Base-by-base conservation (phyloP, 2,329 filamentous ascomycete species). In the Pestalotiopsis sp. region DNA sequence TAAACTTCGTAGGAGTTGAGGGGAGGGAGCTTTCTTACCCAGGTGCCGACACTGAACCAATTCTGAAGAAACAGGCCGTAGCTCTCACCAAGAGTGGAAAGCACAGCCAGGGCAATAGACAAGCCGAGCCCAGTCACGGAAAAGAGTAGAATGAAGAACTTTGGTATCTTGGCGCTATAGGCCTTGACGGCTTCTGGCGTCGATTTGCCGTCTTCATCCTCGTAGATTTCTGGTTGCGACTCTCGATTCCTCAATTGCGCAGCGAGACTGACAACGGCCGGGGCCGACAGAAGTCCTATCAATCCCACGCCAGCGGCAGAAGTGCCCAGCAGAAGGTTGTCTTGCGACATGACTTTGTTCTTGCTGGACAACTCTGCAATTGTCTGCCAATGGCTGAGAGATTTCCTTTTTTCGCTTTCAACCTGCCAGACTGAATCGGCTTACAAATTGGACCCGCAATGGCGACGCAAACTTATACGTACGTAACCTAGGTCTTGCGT, bases 131-230 rank as follows among this genome's bases (percentile, higher is more conserved):
- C 91, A 49, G 83, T 69, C 13, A 83, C 68, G 0, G 89, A 86
- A n/a, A 88, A 83, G 3, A 89, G 41, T 4, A 89, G 75, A 59
- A 92, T 82, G 25, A 83, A 76, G 4, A 82, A 70, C 75, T 91
- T 92, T 66, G 90, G 85, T 68, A 84, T 74, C 68, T 82, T 87
- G 71, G 88, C 86, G 36, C 91, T 91, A 75, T 91, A 94, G 52
- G 83, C 84, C 25, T 85, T 84, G 66, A 89, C 77, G 1, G 90
- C 89, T 75, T 91, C 89, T 56, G 87, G 84, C 0, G 89, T 91
- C 40, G 90, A 91, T 71, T 86, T 84, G 63, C 92, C 92, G 79
- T 95, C 92, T 70, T 85, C 80, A 75, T 95, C 92, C 73, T 90
- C 82, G 75, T 94, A 94, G 13, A 84, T 81, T 12, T 85, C 80